phyloP scores from a whole-genome alignment of 805 yeast genomes.

The Jamesozyma hellenica region DNA sequence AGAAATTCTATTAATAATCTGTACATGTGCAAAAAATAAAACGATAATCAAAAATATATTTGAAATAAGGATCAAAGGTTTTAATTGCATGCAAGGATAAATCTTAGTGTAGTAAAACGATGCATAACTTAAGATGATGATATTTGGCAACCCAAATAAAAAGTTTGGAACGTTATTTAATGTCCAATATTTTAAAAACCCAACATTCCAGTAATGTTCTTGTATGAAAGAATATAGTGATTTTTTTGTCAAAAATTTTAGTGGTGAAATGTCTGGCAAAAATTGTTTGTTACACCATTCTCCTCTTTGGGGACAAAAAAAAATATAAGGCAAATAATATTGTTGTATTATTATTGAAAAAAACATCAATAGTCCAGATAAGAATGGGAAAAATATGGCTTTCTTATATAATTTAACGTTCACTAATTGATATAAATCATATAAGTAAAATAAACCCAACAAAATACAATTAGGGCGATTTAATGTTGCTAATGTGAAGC shows the following conservation, averaged over 20 bases:
- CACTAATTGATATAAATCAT: constrained; percentile 37
- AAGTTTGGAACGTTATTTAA: constrained; percentile 74
- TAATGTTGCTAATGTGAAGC: constrained; percentile 47
- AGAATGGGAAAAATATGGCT: constrained; percentile 28
- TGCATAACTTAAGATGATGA: constrained; percentile 37
- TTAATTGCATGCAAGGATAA: constrained; percentile 30
- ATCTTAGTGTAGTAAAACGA: constrained; percentile 30
- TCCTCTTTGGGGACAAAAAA: constrained; percentile 61
- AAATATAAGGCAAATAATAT: constrained; percentile 43
- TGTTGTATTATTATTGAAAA: constrained; percentile 33
- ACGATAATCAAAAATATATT: constrained; percentile 40
- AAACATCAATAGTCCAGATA: constrained; percentile 51
- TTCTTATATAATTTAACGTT: constrained; percentile 10
- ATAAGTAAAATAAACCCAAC: constrained; percentile 56
- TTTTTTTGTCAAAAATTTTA: constrained; percentile 10
- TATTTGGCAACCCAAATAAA: constrained; percentile 59
- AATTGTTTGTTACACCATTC: constrained; percentile 62
- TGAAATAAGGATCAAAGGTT: constrained; percentile 37
- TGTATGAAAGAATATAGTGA: constrained; percentile 67
- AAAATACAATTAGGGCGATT: constrained; percentile 70
- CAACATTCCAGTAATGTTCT: constrained; percentile 71
- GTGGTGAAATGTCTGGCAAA: constrained; percentile 26
- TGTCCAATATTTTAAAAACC: constrained; percentile 79
- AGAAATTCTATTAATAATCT: constrained; percentile 70
- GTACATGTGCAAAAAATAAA: constrained; percentile 65